Evolutionary conservation across 192 early-diverging fungal species (phyloP).

Genomic region (Coemansia sp.): DNA sequence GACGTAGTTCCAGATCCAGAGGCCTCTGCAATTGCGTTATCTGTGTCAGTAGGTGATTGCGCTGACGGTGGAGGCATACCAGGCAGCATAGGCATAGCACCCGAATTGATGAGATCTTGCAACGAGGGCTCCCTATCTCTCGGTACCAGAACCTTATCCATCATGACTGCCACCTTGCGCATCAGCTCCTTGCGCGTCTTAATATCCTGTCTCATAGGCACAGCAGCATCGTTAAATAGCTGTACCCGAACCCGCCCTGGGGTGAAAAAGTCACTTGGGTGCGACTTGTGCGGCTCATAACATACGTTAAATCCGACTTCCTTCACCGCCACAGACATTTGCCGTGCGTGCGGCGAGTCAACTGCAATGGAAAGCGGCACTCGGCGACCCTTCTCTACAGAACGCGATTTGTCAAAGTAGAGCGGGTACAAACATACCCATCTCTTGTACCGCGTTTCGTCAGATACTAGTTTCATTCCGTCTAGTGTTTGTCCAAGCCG

Average conservation of each 20-base stretch:
- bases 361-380: slow-evolving; percentile 60
- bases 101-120: slow-evolving; percentile 50
- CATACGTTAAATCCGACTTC: slow-evolving; percentile 62
- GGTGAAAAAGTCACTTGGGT: slow-evolving; percentile 72
- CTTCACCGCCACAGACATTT: slow-evolving; percentile 67
- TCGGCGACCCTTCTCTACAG: slow-evolving; percentile 63
- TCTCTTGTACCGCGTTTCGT: slow-evolving; percentile 36
- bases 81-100: slow-evolving; percentile 42
- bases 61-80: slow-evolving; percentile 29
- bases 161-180: slow-evolving; percentile 22
- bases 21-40: neutral
- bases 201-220: slow-evolving; percentile 53
- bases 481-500: slow-evolving; percentile 30
- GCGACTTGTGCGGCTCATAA: slow-evolving; percentile 67
- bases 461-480: slow-evolving; percentile 24
- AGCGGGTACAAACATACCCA: slow-evolving; percentile 77
- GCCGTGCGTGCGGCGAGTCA: slow-evolving; percentile 63
- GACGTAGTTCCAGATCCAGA: slow-evolving; percentile 11
- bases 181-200: slow-evolving; percentile 58
- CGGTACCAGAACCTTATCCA: slow-evolving; percentile 24
- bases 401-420: slow-evolving; percentile 68
- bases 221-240: slow-evolving; percentile 56
- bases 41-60: neutral
- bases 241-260: slow-evolving; percentile 70
- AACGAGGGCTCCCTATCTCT: slow-evolving; percentile 50